Percentiles rank a stretch among this genome's conserved stretches.
Conservation (phyloP, 345 rosid genomes). For the Melaleuca quinquenervia region DNA sequence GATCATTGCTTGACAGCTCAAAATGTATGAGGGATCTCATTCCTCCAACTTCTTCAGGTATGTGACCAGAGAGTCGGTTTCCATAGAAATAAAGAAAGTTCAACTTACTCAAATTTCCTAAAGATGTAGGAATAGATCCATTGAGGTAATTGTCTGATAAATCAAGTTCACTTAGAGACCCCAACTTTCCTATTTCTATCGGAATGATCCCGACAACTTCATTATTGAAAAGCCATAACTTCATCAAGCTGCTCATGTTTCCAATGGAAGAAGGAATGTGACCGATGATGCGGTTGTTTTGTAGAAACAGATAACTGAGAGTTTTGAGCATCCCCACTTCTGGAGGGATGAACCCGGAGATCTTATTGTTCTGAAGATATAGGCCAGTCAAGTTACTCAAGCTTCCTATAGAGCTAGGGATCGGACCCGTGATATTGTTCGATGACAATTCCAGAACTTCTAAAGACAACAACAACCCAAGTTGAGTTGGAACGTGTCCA, state of each 20-base stretch:
- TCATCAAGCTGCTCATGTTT: neutral
- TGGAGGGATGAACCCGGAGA: neutral
- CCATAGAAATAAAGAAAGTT: neutral
- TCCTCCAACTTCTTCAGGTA: neutral
- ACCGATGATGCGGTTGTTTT: neutral
- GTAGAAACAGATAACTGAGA: neutral
- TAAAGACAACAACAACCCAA: neutral
- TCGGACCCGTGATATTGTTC: neutral
- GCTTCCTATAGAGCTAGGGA: neutral
- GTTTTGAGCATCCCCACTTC: constrained; percentile 1
- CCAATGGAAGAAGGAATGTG: neutral
- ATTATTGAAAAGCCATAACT: neutral
- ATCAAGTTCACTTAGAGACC: neutral
- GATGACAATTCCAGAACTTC: neutral
- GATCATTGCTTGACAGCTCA: neutral
- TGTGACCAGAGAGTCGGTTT: neutral
- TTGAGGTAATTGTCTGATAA: neutral
- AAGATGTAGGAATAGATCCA: neutral
- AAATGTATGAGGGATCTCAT: neutral
- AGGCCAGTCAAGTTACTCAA: neutral
- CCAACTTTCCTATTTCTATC: neutral
- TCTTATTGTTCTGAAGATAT: neutral
- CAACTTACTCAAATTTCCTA: neutral
- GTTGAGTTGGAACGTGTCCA: neutral
- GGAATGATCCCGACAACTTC: neutral